phyloP scores from a whole-genome alignment of 768 basidiomycete genomes.

The Calocera cornea region DNA sequence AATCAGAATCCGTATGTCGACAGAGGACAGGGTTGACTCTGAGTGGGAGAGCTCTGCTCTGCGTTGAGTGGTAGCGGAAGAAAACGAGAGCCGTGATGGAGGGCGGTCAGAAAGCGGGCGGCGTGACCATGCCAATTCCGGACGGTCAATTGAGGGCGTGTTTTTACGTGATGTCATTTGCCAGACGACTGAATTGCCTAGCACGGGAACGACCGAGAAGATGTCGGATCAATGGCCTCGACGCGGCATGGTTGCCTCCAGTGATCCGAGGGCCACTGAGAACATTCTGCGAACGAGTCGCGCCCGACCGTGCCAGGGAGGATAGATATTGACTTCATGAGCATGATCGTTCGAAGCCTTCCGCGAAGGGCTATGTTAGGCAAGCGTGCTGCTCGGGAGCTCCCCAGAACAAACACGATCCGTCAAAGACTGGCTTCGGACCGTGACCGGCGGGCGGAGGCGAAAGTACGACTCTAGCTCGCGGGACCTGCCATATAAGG shows the following conservation, averaged over 20 bases:
- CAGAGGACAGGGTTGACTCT: too few species aligned
- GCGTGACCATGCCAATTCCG: not conserved
- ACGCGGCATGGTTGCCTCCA: not conserved
- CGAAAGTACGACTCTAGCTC: too few species aligned
- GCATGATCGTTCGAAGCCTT: too few species aligned
- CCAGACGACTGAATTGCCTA: not conserved
- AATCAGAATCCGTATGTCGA: too few species aligned
- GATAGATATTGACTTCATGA: too few species aligned
- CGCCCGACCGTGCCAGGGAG: not conserved
- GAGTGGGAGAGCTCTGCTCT: too few species aligned
- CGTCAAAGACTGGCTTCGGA: too few species aligned
- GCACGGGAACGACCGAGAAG: not conserved
- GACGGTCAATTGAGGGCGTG: not conserved
- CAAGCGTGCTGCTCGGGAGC: too few species aligned
- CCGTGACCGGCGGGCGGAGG: too few species aligned
- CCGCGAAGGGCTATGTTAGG: too few species aligned
- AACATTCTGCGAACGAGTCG: not conserved
- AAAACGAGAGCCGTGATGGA: not conserved
- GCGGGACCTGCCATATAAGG: too few species aligned
- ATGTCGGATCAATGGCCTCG: not conserved
- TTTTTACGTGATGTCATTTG: constrained; percentile 2
- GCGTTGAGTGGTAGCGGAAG: not conserved
- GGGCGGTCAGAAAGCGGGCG: not conserved
- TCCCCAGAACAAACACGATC: too few species aligned
- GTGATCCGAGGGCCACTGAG: not conserved